These are phyloP conservation scores for Beauveria varroae DNA, from an alignment of 2,329 filamentous ascomycete species.

Conservation along the genomic window DNA sequence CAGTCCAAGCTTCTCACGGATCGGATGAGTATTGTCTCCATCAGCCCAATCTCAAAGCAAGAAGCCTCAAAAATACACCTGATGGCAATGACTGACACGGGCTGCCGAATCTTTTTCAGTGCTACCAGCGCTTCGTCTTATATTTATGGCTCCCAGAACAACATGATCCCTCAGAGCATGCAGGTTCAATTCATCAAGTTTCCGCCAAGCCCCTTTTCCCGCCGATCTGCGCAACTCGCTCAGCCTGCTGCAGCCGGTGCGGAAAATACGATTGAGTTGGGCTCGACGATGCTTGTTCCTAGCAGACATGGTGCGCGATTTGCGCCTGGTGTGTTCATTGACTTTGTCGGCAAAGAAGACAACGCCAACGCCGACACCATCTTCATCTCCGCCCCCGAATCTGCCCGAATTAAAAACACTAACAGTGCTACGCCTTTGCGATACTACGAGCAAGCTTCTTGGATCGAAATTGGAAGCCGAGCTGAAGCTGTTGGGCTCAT, in stretches of 20 bases:
- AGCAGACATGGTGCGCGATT: constrained; percentile 55
- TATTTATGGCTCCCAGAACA: constrained; percentile 52
- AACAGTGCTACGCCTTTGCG: constrained; percentile 43
- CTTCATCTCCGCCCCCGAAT: constrained; percentile 82
- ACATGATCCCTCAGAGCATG: constrained; percentile 79
- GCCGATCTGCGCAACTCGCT: constrained; percentile 24
- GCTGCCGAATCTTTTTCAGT: constrained; percentile 86
- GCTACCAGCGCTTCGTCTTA: constrained; percentile 72
- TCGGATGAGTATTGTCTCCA: constrained; percentile 68
- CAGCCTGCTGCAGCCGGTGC: constrained; percentile 10
- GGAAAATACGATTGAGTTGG: constrained; percentile 38
- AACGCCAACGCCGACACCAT: constrained; percentile 56
- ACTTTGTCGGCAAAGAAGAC: constrained; percentile 62
- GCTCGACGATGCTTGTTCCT: constrained; percentile 39
- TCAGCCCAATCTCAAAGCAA: constrained; percentile 72
- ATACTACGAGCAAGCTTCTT: constrained; percentile 74
- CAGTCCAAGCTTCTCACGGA: constrained; percentile 63
- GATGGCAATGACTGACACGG: constrained; percentile 83
- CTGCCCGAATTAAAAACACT: constrained; percentile 68
- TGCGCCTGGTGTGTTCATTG: constrained; percentile 85
- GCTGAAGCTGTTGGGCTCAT: constrained; percentile 74
- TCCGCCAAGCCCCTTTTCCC: constrained; percentile 50
- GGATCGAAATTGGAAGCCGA: constrained; percentile 60
- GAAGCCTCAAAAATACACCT: constrained; percentile 81
- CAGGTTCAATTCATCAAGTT: constrained; percentile 97